Base-by-base conservation (phyloP, 805 yeast genomes). In the Kockiozyma suomiensis region DNA sequence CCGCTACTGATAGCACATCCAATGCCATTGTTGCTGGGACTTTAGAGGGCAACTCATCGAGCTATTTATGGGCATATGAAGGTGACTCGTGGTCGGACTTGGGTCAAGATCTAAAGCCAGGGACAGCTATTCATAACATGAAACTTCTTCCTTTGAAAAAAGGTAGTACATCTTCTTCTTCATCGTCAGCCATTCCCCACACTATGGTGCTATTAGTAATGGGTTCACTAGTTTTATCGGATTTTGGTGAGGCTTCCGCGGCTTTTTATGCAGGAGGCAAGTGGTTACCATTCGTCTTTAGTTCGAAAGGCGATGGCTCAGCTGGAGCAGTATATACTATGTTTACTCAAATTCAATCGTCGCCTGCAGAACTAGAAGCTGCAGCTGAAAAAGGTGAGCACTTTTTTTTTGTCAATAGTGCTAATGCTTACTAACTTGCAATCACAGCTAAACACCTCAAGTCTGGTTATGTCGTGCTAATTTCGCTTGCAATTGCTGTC, bases 271-370 rank as follows among this genome's bases (percentile, higher is more conserved):
- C 89, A 69, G 91, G 96, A 1, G 65, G 75, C 0, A 51, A 66
- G 6, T 90, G 96, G 96, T 68, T 74, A 32, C 96, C 96, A 12
- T 82, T 79, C 59, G 70, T 83, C 1, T 81, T 81, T 61, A 74
- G 87, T 1, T 72, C 79, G 0, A 70, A 73, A 50, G 73, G 1
- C n/a, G 61, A 58, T 19, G 65, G 65, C 12, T 38, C 61, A 4
- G 56, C 62, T 3, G 75, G 73, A 6, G 37, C 58, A 21, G 66
- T 71, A n/a, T 64, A 61, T 48, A 62, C 75, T n/a, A 66, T 74
- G 32, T 70, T 68, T 43, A 69, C 78, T 1, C 72, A 74, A 58
- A 50, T 62, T 4, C 33, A 35, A 17, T 50, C 70, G 17, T 65
- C 62, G 46, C 41, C 62, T 8, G 65, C 68, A 48, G 40, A 54